Conservation (phyloP, 106 monocot genomes). For the Dioscorea zingiberensis region DNA sequence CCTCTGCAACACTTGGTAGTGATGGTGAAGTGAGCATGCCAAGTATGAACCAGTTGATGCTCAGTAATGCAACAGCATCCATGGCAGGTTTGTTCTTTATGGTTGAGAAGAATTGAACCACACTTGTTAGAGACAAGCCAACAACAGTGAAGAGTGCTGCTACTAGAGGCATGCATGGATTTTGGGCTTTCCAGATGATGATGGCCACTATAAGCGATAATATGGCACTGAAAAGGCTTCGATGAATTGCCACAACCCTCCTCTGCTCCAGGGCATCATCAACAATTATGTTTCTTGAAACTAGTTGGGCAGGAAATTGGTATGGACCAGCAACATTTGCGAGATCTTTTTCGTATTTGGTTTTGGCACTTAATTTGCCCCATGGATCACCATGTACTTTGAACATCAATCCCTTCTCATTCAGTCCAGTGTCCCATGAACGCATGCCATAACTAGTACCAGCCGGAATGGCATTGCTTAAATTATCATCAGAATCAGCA, state of each 20-base stretch:
- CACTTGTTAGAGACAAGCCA: constrained; percentile 66
- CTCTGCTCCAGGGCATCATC: constrained; percentile 17
- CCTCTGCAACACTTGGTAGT: constrained; percentile 38
- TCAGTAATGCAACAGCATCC: constrained; percentile 65
- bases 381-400: constrained; percentile 16
- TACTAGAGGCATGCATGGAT: constrained; percentile 68
- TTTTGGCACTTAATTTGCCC: constrained; percentile 6
- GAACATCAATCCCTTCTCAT: neutral
- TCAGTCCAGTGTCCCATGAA: neutral
- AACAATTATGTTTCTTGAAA: neutral
- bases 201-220: constrained; percentile 69
- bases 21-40: constrained; percentile 52
- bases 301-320: neutral
- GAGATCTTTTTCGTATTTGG: neutral
- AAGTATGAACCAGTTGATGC: constrained; percentile 82
- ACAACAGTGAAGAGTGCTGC: constrained; percentile 70
- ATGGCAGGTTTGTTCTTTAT: constrained; percentile 67
- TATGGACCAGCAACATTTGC: neutral
- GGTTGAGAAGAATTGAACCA: constrained; percentile 62
- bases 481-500: constrained; percentile 6
- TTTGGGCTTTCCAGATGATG: constrained; percentile 64
- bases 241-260: constrained; percentile 33
- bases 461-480: neutral
- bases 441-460: neutral
- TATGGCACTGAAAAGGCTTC: constrained; percentile 54